A percentile compares a stretch with the other conserved stretches of the same genome.
Conservation (phyloP, 495 filamentous ascomycete species). For the Stereocaulon alpinum region DNA sequence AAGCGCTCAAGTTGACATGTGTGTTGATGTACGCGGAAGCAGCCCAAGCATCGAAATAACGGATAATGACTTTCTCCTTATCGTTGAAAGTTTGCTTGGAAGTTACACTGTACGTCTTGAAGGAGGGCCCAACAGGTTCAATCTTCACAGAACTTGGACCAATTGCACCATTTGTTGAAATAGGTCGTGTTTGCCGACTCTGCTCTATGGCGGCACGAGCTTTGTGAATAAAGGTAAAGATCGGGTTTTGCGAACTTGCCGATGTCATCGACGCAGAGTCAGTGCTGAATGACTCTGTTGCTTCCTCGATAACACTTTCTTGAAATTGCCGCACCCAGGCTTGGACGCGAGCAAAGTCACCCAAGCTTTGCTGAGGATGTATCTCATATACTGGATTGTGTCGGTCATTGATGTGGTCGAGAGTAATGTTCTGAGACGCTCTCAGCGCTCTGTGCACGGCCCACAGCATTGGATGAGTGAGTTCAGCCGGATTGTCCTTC, state of each 20-base stretch:
- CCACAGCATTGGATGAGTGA: slow-evolving; percentile 48
- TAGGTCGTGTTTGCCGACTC: slow-evolving; percentile 53
- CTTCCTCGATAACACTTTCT: slow-evolving; percentile 27
- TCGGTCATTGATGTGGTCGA: slow-evolving; percentile 29
- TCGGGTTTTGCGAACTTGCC: slow-evolving; percentile 27
- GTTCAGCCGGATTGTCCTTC: slow-evolving; percentile 29
- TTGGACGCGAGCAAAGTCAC: slow-evolving; percentile 36
- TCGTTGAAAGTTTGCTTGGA: slow-evolving; percentile 22
- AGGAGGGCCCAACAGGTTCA: slow-evolving; percentile 33
- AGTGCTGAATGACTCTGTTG: slow-evolving; percentile 25
- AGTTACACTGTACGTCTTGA: slow-evolving; percentile 2
- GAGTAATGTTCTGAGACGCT: slow-evolving; percentile 39
- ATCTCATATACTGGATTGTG: slow-evolving; percentile 36
- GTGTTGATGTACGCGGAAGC: slow-evolving; percentile 39
- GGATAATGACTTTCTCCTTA: slow-evolving; percentile 49
- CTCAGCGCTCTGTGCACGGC: slow-evolving; percentile 56
- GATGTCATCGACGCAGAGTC: not conserved
- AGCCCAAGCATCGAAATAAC: slow-evolving; percentile 63
- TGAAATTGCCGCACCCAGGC: slow-evolving; percentile 52
- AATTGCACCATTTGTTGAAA: slow-evolving; percentile 46
- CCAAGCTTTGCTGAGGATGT: slow-evolving; percentile 37
- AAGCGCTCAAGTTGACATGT: slow-evolving; percentile 41
- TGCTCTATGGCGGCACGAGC: slow-evolving; percentile 53
- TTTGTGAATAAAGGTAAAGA: slow-evolving; percentile 52
- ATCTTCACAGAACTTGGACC: slow-evolving; percentile 34